Percentiles rank a stretch among this genome's conserved stretches.
Conservation (phyloP, 2,329 filamentous ascomycete species). For the Microcera coccophila region DNA sequence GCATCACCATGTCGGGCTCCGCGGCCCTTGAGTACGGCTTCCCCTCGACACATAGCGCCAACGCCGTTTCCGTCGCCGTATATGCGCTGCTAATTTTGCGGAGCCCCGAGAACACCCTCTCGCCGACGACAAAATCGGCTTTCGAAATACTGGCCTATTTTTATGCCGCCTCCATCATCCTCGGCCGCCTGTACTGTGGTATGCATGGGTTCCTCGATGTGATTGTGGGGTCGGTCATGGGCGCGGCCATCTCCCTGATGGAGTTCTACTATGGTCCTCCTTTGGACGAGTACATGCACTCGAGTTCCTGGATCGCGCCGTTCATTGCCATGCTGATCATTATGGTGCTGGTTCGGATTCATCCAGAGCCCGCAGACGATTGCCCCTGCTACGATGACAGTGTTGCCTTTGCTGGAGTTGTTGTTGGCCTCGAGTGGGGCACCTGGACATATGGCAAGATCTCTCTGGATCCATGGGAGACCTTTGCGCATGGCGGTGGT, state of each 20-base stretch:
- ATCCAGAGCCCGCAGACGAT: constrained; percentile 93
- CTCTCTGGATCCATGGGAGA: constrained; percentile 40
- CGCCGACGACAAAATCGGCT: constrained; percentile 53
- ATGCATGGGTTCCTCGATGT: constrained; percentile 99
- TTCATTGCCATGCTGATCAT: constrained; percentile 62
- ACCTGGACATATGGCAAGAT: constrained; percentile 75
- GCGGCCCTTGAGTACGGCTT: constrained; percentile 96
- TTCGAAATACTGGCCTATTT: constrained; percentile 72
- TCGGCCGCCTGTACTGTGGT: constrained; percentile 91
- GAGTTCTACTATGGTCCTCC: constrained; percentile 58
- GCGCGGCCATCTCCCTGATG: constrained; percentile 58
- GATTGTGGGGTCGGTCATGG: constrained; percentile 71
- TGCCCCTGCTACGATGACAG: constrained; percentile 97
- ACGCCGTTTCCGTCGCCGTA: constrained; percentile 88
- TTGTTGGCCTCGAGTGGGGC: constrained; percentile 78
- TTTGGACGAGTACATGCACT: constrained; percentile 69
- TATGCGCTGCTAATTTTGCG: constrained; percentile 73
- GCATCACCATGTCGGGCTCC: constrained; percentile 96
- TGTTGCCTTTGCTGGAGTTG: constrained; percentile 84
- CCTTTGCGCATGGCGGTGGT: constrained; percentile 44
- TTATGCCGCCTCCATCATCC: constrained; percentile 83
- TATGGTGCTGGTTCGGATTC: constrained; percentile 75
- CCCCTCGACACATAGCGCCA: constrained; percentile 93
- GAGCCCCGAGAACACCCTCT: constrained; percentile 59
- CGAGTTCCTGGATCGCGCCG: constrained; percentile 61